phyloP scores from a whole-genome alignment of 805 yeast genomes.

The Saccharomyces jurei region DNA sequence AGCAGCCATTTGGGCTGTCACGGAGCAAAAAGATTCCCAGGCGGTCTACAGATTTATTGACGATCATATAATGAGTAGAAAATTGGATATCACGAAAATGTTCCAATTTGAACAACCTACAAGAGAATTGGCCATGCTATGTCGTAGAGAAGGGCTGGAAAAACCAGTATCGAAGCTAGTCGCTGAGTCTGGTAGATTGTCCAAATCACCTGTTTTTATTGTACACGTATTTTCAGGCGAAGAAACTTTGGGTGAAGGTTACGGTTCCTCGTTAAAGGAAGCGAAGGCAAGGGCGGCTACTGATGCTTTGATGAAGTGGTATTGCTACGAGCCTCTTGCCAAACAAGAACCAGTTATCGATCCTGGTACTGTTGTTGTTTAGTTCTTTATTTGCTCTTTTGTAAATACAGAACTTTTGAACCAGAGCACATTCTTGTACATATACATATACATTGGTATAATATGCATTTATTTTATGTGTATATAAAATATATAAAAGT shows the following conservation, averaged over 20 bases:
- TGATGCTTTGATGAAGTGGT: constrained; percentile 84
- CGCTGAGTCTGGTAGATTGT: constrained; percentile 88
- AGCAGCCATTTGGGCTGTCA: constrained; percentile 72
- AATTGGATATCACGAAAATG: constrained; percentile 63
- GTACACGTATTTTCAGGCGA: constrained; percentile 87
- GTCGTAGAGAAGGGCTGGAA: constrained; percentile 65
- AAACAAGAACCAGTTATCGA: constrained; percentile 44
- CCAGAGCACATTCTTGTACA: constrained; percentile 4
- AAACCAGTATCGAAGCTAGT: constrained; percentile 74
- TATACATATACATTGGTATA: constrained; percentile 5
- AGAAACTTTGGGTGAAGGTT: constrained; percentile 85
- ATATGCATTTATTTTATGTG: neutral
- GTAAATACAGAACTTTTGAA: neutral
- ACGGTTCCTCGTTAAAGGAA: constrained; percentile 81
- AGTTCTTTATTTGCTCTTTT: constrained; percentile 3
- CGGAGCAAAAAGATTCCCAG: constrained; percentile 39
- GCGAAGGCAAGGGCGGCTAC: constrained; percentile 91
- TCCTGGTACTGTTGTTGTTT: constrained; percentile 39
- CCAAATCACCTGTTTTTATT: constrained; percentile 76
- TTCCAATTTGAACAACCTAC: constrained; percentile 81
- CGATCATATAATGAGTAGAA: constrained; percentile 73
- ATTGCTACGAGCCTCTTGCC: constrained; percentile 70
- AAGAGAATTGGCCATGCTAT: constrained; percentile 67
- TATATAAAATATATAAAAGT: neutral
- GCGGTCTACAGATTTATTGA: constrained; percentile 61